phyloP scores from a whole-genome alignment of 352 stramenopile species.

The Phytophthora cryptogea region DNA sequence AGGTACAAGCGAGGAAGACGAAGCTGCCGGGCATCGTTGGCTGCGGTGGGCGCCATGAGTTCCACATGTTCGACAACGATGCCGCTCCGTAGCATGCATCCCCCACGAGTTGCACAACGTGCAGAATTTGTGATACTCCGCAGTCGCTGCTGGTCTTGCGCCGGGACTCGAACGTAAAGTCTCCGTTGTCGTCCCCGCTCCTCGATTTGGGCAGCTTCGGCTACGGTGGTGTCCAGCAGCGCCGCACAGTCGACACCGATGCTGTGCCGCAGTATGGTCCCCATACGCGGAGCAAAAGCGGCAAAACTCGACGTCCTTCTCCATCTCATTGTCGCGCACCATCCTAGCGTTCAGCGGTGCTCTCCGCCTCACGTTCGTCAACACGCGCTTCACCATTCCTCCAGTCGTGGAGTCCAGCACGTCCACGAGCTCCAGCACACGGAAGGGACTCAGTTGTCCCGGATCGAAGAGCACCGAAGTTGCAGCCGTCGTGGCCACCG shows the following conservation, averaged over 20 bases:
- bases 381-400: constrained; percentile 73
- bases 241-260: constrained; percentile 68
- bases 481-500: neutral
- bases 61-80: constrained; percentile 64
- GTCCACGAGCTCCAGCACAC: constrained; percentile 77
- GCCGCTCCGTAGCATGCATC: constrained; percentile 58
- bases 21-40: constrained; percentile 40
- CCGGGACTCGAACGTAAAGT: constrained; percentile 6
- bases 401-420: constrained; percentile 78
- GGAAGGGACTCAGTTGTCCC: constrained; percentile 53
- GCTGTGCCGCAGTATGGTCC: constrained; percentile 64
- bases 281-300: constrained; percentile 72
- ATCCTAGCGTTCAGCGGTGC: constrained; percentile 47
- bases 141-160: constrained; percentile 9
- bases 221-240: constrained; percentile 64
- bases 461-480: constrained; percentile 22
- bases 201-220: constrained; percentile 48
- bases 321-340: constrained; percentile 28
- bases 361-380: constrained; percentile 66
- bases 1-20: constrained; percentile 25
- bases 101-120: constrained; percentile 61
- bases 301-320: constrained; percentile 65
- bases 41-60: constrained; percentile 63
- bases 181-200: neutral
- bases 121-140: constrained; percentile 51